Evolutionary conservation across 1,284 basidiomycete genomes (phyloP).

Genomic region (Ceratobasidium theobromae): DNA sequence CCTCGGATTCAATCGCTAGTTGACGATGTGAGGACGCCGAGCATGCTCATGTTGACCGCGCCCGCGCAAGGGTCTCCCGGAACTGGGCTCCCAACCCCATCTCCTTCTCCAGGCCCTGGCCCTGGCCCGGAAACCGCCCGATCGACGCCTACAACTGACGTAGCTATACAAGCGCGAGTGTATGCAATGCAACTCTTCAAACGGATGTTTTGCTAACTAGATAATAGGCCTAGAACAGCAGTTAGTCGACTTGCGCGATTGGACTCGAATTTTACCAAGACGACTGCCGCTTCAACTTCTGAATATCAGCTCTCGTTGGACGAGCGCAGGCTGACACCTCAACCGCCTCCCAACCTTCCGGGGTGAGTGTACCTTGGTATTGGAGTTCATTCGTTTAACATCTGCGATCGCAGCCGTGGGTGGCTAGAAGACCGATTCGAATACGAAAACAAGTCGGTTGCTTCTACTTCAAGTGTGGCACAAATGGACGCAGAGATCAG

Average conservation of each 20-base stretch:
- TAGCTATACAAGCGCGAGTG: slow-evolving; percentile 24
- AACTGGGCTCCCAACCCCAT: slow-evolving; percentile 22
- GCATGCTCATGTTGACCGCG: slow-evolving; percentile 3
- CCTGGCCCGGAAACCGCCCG: neutral
- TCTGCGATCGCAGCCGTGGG: neutral
- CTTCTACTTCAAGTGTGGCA: slow-evolving; percentile 22
- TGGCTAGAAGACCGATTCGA: slow-evolving; percentile 22
- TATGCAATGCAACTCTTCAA: neutral
- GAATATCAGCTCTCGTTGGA: slow-evolving; percentile 21
- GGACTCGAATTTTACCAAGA: slow-evolving; percentile 29
- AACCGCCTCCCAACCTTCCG: slow-evolving; percentile 8
- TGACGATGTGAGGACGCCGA: neutral
- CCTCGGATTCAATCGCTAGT: neutral
- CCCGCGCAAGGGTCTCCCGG: neutral
- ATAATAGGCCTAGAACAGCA: slow-evolving; percentile 14
- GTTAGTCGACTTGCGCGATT: slow-evolving; percentile 7
- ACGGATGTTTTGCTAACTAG: neutral
- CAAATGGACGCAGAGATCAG: slow-evolving; percentile 31
- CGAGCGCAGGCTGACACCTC: slow-evolving; percentile 10
- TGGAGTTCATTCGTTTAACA: neutral
- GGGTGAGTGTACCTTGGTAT: neutral
- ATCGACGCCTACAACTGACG: slow-evolving; percentile 3
- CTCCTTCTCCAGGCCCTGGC: slow-evolving; percentile 15
- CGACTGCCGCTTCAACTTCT: slow-evolving; percentile 4
- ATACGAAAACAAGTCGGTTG: slow-evolving; percentile 28